A percentile compares a stretch with the other conserved stretches of the same genome.
phyloP scores from a whole-genome alignment of 2,329 filamentous ascomycete species.

The Whalleya microplaca region DNA sequence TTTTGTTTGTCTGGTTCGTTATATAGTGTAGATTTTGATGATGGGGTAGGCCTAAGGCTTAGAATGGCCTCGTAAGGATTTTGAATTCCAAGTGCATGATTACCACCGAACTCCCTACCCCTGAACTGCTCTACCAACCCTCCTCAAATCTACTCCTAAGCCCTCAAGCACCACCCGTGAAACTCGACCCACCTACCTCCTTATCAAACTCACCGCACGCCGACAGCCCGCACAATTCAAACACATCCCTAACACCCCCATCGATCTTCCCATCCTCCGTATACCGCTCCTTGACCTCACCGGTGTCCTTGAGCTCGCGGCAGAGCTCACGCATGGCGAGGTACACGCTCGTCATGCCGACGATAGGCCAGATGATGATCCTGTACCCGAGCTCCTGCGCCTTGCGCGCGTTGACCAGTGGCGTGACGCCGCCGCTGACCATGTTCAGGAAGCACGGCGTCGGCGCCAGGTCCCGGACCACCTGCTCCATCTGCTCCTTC shows the following conservation, averaged over 20 bases:
- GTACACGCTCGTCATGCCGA: conserved; percentile 37
- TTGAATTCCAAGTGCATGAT: no score
- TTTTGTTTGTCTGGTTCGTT: no score
- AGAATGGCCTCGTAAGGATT: no score
- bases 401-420: conserved; percentile 33
- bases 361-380: conserved; percentile 39
- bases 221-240: conserved; percentile 36
- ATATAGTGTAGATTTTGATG: no score
- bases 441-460: conserved; percentile 40
- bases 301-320: conserved; percentile 37
- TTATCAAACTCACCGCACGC: conserved; percentile 36
- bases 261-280: conserved; percentile 30
- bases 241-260: conserved; percentile 35
- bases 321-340: conserved; percentile 37
- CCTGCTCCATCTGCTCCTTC: conserved; percentile 46
- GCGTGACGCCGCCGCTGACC: conserved; percentile 39
- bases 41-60: no score
- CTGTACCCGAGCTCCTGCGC: conserved; percentile 36
- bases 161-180: conserved; percentile 31
- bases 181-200: conserved; percentile 34
- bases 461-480: conserved; percentile 41
- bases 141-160: neutral
- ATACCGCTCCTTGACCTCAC: conserved; percentile 35
- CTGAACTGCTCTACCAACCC: no score
- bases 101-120: no score